Conservation (phyloP, 75 land plant genomes). For the Gnetum montanum region DNA sequence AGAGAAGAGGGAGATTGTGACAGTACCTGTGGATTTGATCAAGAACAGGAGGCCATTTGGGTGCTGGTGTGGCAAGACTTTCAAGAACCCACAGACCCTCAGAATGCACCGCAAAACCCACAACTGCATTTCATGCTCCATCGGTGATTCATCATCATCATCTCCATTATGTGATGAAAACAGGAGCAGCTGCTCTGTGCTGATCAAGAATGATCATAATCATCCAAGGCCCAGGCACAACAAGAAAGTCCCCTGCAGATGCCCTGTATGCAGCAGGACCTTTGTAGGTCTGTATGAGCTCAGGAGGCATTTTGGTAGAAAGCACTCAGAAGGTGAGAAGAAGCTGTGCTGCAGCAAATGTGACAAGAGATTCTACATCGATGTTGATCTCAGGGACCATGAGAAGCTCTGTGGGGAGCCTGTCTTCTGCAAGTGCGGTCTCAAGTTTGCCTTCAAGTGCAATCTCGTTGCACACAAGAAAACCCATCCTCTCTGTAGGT, state of each 20-base stretch:
- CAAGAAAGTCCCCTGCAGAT: constrained; percentile 21
- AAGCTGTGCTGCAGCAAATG: constrained; percentile 15
- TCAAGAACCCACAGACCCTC: constrained; percentile 26
- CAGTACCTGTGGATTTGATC: constrained; percentile 14
- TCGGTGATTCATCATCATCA: not conserved
- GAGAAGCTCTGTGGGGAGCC: constrained; percentile 28
- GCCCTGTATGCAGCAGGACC: constrained; percentile 16
- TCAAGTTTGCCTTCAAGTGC: constrained; percentile 23
- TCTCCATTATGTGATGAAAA: no score
- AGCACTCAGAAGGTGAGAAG: constrained; percentile 26
- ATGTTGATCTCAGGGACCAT: constrained; percentile 21
- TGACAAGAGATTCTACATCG: constrained; percentile 17
- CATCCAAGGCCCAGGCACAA: constrained; percentile 15
- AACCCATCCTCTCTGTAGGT: constrained; percentile 8
- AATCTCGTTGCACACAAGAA: constrained; percentile 21
- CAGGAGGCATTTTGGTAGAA: constrained; percentile 19
- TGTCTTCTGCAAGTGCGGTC: constrained; percentile 15
- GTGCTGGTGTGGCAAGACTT: constrained; percentile 18
- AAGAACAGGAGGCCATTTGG: constrained; percentile 14
- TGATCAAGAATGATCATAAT: not conserved
- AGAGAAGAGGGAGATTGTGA: constrained; percentile 2
- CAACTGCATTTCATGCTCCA: not conserved
- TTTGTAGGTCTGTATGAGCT: constrained; percentile 22
- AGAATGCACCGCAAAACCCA: constrained; percentile 21
- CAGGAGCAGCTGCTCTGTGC: not conserved